Evolutionary conservation across 176 grass and related monocot species (phyloP).

Genomic region (Musa acuminata): DNA sequence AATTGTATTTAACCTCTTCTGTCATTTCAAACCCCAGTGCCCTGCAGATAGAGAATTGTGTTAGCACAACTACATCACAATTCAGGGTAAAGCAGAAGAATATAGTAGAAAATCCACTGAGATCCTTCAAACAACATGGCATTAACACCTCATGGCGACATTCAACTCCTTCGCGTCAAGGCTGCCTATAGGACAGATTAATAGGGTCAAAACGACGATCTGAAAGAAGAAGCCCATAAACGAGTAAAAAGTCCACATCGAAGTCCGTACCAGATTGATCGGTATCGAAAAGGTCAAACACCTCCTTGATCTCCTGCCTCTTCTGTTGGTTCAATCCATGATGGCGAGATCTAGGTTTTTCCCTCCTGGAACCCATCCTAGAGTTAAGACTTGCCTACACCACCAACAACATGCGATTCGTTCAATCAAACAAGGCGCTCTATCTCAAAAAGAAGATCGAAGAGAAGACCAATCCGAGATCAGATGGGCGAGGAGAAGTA

Average conservation of each 20-base stretch:
- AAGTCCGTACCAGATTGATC: constrained; percentile 56
- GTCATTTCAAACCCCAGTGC: constrained; percentile 82
- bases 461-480: no score
- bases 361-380: constrained; percentile 35
- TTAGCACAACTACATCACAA: constrained; percentile 8
- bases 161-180: constrained; percentile 66
- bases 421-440: neutral
- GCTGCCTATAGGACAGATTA: constrained; percentile 33
- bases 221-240: neutral
- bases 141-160: constrained; percentile 66
- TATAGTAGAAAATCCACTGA: neutral
- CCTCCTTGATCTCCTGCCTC: constrained; percentile 68
- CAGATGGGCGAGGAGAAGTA: no score
- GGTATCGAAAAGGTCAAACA: constrained; percentile 73
- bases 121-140: neutral
- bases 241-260: neutral
- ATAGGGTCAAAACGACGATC: neutral
- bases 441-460: no score
- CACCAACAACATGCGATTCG: neutral
- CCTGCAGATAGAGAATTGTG: constrained; percentile 28
- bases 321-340: constrained; percentile 54
- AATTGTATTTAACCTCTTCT: constrained; percentile 39
- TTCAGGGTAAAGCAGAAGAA: constrained; percentile 3
- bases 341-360: constrained; percentile 36
- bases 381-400: constrained; percentile 18